Base-by-base conservation (phyloP, 176 grass and related monocot species). In the Oryza rufipogon region DNA sequence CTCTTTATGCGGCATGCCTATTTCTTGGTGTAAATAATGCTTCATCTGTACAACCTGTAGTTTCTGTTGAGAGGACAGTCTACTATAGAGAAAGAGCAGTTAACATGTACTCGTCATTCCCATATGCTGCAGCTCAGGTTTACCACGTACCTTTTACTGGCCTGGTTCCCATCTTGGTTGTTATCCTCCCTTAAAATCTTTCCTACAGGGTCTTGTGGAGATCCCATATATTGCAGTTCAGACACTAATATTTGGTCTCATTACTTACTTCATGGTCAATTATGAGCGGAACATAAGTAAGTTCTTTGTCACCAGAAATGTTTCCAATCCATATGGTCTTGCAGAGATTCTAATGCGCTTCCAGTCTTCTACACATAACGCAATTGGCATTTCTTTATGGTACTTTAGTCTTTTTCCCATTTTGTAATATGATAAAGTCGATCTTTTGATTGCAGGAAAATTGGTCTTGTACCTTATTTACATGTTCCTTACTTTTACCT, bases 51-150 rank as follows among this genome's bases (percentile, higher is more conserved):
- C 92, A 94, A 46, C 89, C 92, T 67, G 90, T 92, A n/a, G 75
- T 94, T 60, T 92, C 92, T 14, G 46, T 87, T 77, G 92, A 94
- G 87, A 92, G 92, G 47, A 83, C 92, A 41, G 92, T 94, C 44
- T 94, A 87, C 36, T 92, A 94, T 69, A 87, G 92, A 66, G 92
- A 94, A 76, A 86, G 68, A 66, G 87, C 92, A 76, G 82, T 87
- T 65, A 88, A 76, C 74, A 89, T 94, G 92, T 94, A 94, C 70
- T 89, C 92, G 45, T 75, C 89, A 8, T 82, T 92, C 71, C 92
- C 92, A 26, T 94, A 94, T 92, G 92, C 92, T 38, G 80, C 88
- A 85, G 86, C 93, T 78, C 93, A 95, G 90, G 93, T 95, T 92
- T 25, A 56, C 13, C 39, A 41, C 39, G 39, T 75, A 16, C 26